Percentiles rank a stretch among this genome's conserved stretches.
Evolutionary conservation across 768 basidiomycete genomes (phyloP).

Genomic region (Cytidiella melzeri): DNA sequence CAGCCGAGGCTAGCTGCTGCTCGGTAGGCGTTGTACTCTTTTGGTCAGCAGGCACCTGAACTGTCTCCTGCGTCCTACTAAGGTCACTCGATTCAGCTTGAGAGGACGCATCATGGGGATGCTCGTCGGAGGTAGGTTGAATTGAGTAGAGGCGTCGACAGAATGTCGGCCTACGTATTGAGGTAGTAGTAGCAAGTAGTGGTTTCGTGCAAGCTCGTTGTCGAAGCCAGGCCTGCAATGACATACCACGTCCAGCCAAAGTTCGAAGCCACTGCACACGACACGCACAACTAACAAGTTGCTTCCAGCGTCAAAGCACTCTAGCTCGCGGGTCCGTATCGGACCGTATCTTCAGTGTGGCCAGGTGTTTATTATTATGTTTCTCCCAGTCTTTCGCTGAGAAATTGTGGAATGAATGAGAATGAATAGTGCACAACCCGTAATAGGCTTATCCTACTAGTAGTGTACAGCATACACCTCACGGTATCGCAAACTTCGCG

Average conservation of each 20-base stretch:
- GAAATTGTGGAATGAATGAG: too few species aligned
- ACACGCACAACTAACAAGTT: too few species aligned
- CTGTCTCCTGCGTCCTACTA: not conserved
- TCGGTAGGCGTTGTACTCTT: too few species aligned
- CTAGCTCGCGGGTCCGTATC: too few species aligned
- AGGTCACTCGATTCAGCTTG: not conserved
- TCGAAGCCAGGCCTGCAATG: not conserved
- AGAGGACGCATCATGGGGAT: not conserved
- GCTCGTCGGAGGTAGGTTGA: not conserved
- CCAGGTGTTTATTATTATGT: too few species aligned
- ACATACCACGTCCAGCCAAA: not conserved
- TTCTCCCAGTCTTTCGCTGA: too few species aligned
- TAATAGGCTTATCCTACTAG: not conserved
- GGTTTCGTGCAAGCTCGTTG: not conserved
- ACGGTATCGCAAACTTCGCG: conserved; percentile 25
- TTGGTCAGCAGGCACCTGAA: too few species aligned
- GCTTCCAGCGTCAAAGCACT: not conserved
- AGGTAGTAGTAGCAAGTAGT: not conserved
- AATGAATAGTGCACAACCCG: not conserved
- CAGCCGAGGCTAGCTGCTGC: too few species aligned
- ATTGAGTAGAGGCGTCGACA: not conserved
- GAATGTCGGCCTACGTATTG: not conserved
- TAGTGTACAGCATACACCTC: too few species aligned
- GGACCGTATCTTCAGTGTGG: too few species aligned
- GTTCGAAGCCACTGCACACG: too few species aligned